Evolutionary conservation across 2,329 filamentous ascomycete species (phyloP).

Genomic region (Graphilbum fragrans): DNA sequence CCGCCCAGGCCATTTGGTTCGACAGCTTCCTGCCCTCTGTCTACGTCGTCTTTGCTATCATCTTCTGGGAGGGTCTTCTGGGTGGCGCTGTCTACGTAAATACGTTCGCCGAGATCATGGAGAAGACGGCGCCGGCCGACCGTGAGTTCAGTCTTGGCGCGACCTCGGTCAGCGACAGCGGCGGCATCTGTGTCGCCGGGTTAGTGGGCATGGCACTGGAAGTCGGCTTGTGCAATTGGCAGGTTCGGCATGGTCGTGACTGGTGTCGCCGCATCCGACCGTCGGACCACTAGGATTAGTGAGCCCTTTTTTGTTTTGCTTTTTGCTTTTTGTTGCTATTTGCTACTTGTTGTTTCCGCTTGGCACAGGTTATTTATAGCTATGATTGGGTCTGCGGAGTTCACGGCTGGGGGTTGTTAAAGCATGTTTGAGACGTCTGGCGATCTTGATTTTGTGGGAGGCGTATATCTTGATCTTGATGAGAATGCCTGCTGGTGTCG

Average conservation of each 20-base stretch:
- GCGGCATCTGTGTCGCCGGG: constrained; percentile 78
- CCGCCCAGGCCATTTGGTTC: constrained; percentile 58
- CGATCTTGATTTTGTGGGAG: no score
- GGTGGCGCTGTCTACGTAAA: constrained; percentile 92
- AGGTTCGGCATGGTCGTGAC: constrained; percentile 67
- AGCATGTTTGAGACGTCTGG: no score
- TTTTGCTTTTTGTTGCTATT: no score
- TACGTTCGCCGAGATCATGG: constrained; percentile 88
- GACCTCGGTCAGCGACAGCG: constrained; percentile 85
- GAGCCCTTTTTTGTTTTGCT: no score
- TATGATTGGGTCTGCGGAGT: no score
- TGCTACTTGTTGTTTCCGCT: no score
- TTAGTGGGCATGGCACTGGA: constrained; percentile 77
- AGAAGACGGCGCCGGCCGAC: constrained; percentile 63
- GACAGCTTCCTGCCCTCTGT: constrained; percentile 68
- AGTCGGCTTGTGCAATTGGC: constrained; percentile 68
- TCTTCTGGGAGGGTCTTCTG: constrained; percentile 91
- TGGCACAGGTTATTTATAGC: no score
- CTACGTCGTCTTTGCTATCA: constrained; percentile 70
- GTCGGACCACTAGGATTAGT: no score
- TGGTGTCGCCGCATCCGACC: constrained; percentile 51
- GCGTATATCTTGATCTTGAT: no score
- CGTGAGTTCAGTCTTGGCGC: constrained; percentile 86
- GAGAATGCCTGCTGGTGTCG: no score
- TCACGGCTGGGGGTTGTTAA: no score